phyloP scores from a whole-genome alignment of 306 rosid species.

The Malus fusca region DNA sequence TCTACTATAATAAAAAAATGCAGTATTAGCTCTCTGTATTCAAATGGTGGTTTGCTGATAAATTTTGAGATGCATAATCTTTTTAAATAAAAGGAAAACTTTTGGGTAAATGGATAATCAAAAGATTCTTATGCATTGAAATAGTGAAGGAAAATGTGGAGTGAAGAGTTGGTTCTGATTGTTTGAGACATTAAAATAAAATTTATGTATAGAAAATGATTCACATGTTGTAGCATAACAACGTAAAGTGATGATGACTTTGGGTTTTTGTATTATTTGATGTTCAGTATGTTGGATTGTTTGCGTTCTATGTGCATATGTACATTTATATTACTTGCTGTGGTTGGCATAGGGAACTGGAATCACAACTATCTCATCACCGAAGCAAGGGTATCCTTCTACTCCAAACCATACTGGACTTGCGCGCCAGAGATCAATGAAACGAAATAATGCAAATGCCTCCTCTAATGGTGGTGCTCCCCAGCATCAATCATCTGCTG shows the following conservation, averaged over 20 bases:
- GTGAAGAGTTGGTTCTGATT: background rate
- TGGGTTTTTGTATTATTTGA: background rate
- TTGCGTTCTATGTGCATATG: background rate
- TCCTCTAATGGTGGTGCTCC: constrained; percentile 44
- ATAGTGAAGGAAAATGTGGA: background rate
- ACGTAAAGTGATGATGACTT: background rate
- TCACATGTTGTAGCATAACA: background rate
- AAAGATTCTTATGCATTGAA: background rate
- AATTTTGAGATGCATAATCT: background rate
- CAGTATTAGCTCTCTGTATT: background rate
- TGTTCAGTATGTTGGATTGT: background rate
- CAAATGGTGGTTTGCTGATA: background rate
- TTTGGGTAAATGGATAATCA: background rate
- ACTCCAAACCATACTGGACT: constrained; percentile 33
- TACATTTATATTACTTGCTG: constrained; percentile 21
- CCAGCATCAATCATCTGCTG: constrained; percentile 37
- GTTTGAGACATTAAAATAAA: background rate
- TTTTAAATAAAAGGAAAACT: background rate
- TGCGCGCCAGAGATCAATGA: constrained; percentile 37
- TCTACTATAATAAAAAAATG: background rate
- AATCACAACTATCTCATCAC: constrained; percentile 33
- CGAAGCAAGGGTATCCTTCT: constrained; percentile 33
- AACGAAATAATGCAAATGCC: constrained; percentile 35
- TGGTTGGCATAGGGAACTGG: constrained; percentile 47
- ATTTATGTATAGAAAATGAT: background rate